Conservation (phyloP, 208 protist species). For the Endotrypanum monterogeii region DNA sequence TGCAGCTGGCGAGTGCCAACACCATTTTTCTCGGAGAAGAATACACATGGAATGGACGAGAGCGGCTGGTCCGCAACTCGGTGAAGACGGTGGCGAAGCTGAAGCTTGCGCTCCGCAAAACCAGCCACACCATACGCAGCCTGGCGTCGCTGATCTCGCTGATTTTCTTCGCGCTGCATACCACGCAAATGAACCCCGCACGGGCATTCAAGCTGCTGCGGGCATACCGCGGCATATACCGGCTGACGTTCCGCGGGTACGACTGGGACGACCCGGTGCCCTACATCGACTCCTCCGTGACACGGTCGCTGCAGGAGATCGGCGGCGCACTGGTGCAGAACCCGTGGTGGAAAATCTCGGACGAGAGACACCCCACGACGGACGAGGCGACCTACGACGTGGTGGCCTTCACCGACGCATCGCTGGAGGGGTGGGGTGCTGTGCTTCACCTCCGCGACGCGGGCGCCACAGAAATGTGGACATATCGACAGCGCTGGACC, state of each 20-base stretch:
- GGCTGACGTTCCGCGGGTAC: neutral
- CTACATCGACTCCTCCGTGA: neutral
- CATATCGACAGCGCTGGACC: conserved; percentile 18
- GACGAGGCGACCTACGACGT: conserved; percentile 12
- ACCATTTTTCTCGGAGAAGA: too few relatives aligned
- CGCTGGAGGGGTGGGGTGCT: conserved; percentile 17
- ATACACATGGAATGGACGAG: too few relatives aligned
- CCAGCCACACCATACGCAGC: too few relatives aligned
- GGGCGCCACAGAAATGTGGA: neutral
- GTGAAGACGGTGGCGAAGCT: too few relatives aligned
- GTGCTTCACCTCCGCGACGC: neutral
- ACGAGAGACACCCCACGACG: neutral
- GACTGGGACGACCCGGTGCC: conserved; percentile 16
- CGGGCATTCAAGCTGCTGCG: conserved; percentile 2
- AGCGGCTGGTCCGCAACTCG: too few relatives aligned
- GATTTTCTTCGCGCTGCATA: too few relatives aligned
- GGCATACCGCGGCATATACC: conserved; percentile 9
- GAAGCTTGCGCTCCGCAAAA: too few relatives aligned
- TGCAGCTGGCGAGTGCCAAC: too few relatives aligned
- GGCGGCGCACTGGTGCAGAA: neutral
- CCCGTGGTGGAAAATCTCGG: conserved; percentile 5
- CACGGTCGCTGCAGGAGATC: neutral
- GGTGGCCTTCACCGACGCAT: conserved; percentile 17
- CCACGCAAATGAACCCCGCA: conserved; percentile 15
- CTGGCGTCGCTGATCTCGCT: too few relatives aligned